Evolutionary conservation across 164 flowering plant genomes (phyloP).

Genomic region (Taxillus chinensis): DNA sequence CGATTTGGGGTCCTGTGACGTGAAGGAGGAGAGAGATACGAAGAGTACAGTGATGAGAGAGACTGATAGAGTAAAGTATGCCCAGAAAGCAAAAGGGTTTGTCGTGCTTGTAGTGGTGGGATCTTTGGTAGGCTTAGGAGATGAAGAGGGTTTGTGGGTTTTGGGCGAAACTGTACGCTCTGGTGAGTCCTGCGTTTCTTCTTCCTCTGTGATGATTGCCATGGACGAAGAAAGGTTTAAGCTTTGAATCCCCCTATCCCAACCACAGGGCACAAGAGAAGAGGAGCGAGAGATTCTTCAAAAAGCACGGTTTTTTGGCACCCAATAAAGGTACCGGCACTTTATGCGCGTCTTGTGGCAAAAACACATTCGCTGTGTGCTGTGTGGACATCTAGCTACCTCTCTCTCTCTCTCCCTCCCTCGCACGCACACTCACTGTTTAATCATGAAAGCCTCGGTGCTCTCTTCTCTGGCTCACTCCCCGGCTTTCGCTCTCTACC

Average conservation of each 20-base stretch:
- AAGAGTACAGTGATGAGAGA: slow-evolving; percentile 48
- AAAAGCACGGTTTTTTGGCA: not conserved
- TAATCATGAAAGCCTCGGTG: slow-evolving; percentile 7
- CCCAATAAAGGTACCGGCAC: too few relatives aligned
- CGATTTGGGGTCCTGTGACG: slow-evolving; percentile 57
- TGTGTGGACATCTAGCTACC: not conserved
- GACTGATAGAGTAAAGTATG: slow-evolving; percentile 55
- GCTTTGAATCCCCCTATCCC: slow-evolving; percentile 1
- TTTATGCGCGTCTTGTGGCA: too few relatives aligned
- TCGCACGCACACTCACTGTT: not conserved
- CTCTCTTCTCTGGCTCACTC: slow-evolving; percentile 19
- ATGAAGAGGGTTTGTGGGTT: slow-evolving; percentile 8
- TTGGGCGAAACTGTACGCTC: not conserved
- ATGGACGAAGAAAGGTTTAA: slow-evolving; percentile 17
- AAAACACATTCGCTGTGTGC: too few relatives aligned
- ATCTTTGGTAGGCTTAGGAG: slow-evolving; percentile 10
- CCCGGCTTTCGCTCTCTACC: slow-evolving; percentile 6
- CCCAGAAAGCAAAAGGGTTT: slow-evolving; percentile 74
- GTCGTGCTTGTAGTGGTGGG: slow-evolving; percentile 4
- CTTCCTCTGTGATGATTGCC: slow-evolving; percentile 62
- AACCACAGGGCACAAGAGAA: not conserved
- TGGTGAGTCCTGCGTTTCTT: slow-evolving; percentile 9
- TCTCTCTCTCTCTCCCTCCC: not conserved
- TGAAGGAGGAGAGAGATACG: slow-evolving; percentile 25
- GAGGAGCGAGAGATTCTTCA: not conserved